Base-by-base conservation (phyloP, 2,329 filamentous ascomycete species). In the Raffaelea albimanens region DNA sequence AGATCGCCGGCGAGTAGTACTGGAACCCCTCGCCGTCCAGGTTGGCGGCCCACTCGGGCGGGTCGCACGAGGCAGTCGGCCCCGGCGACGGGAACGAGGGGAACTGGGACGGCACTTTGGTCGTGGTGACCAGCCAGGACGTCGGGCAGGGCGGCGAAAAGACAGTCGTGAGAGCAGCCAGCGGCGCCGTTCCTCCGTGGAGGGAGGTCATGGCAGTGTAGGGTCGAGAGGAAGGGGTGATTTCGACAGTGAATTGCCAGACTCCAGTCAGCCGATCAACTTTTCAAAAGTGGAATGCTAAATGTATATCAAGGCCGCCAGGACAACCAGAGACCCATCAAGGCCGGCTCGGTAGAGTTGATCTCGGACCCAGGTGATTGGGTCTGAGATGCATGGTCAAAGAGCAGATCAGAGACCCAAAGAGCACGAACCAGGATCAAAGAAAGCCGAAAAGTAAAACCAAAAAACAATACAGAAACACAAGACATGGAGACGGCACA, bases 1-100 rank as follows among this genome's bases (percentile, higher is more conserved):
- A 68, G 45, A 67, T 61, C 22, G 64, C 64, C 0, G 66, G 64
- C n/a, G 66, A 67, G 52, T 67, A 68, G 52, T 63, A 64, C 40
- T 58, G 55, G 47, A 68, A 68, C 13, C 65, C 66, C 21, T 59
- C 55, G 34, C 55, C 55, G 5, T 56, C 55, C 23, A 69, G 49
- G 51, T 67, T 67, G 40, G 51, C 46, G 1, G 40, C 44, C 66
- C 66, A 70, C 3, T 48, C 50, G 0, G 66, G 66, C 18, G 64
- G 66, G 47, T 52, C 50, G 16, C 53, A 54, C 33, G 62, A 47
- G 4, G 54, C 54, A 4, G 54, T 54, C 2, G 64, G 58, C 0
- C 61, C 64, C 3, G 53, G 47, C 4, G 44, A 14, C 1, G 55
- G 53, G 19, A 56, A 53, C 58, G 63, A 39, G 62, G 68, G 67